Base-by-base conservation (phyloP, 371 early-diverging fungal species). In the Lichtheimia hyalospora region DNA sequence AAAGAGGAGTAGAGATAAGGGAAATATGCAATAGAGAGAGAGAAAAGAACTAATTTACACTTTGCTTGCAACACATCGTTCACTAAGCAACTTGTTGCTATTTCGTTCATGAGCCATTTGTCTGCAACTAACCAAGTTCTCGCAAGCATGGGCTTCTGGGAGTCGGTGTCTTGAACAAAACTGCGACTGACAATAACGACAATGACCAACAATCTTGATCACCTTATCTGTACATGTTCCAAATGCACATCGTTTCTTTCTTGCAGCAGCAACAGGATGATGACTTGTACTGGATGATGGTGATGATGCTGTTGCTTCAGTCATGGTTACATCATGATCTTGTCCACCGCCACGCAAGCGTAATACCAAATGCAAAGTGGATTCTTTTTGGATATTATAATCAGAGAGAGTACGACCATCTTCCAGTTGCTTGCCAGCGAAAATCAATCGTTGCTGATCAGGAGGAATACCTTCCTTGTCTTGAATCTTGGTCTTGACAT, bases 381-480 rank as follows among this genome's bases (percentile, higher is more conserved):
- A 95, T 81, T 97, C 97, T 79, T 90, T 89, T 76, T 91, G 91
- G 82, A 89, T 89, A 74, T 89, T 89, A 72, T 90, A 90, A 76
- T 90, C 90, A 34, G 88, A 82, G 15, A 90, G 81, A 13, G 84
- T 82, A 71, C 95, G 94, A 55, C 94, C 96, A 75, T 97, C 97
- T 80, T 97, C 96, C 57, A 99, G 91, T 84, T 99, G 98, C 86
- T 97, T 97, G 62, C 96, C 99, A 74, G 97, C 97, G 78, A 99
- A 98, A 77, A 98, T 99, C 58, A 98, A 88, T 57, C 98, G 96
- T 82, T 99, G 99, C 86, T 99, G 99, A 77, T 98, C 98, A 56
- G 98, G 98, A 55, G 98, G 98, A 69, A 99, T 98, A 53, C 92
- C 91, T 71, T 96, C 97, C 85, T 96, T 94, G 80, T 96, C 96